Evolutionary conservation across 139 green algal genomes (phyloP), one percentile per base, ranked within the genome.

Genomic region (Coccomyxa sp.): DNA sequence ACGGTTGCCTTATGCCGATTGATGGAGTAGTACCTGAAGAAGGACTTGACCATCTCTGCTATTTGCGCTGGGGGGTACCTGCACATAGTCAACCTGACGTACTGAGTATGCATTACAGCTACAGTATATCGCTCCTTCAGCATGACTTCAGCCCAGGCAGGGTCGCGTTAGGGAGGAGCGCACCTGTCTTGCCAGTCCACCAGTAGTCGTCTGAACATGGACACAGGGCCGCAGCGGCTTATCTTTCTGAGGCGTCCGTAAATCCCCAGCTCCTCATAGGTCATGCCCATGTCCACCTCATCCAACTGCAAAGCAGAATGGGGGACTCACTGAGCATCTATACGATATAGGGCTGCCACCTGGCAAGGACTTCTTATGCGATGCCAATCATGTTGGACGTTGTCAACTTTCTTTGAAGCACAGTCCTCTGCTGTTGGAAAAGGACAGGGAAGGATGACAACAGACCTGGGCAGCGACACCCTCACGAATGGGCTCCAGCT

Each of bases 1-100:
- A 94, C 95, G 1, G 96, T 99, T 44, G 95, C 89, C 86, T 99
- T 99, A 88, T 99, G 96, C 39, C 96, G 86, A 84, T 99, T 99
- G 44, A 97, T 95, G 33, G 90, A 88, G 78, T 99, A 98, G 82
- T 86, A 95, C n/a, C 64, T 89, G 91, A 98, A 99, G 73, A 98
- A 99, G 71, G 90, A 77, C 86, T 99, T 98, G 18, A 98, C 95
- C 40, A 89, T 91, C 54, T 87, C 78, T 0, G 90, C 90, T 24
- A 95, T 88, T 9, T 82, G 69, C 0, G 18, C 35, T 0, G 90
- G 85, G n/a, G 84, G 35, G 77, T 89, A 79, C 31, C 69, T 78
- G 72, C 79, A 34, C 38, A 39, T 31, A 64, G 18, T 31, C 50
- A 64, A 6, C 22, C n/a, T n/a, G n/a, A n/a, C n/a, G n/a, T n/a